These are phyloP conservation scores for Cladophialophora immunda DNA, from an alignment of 2,329 filamentous ascomycete genomes.

Conservation along the genomic window DNA sequence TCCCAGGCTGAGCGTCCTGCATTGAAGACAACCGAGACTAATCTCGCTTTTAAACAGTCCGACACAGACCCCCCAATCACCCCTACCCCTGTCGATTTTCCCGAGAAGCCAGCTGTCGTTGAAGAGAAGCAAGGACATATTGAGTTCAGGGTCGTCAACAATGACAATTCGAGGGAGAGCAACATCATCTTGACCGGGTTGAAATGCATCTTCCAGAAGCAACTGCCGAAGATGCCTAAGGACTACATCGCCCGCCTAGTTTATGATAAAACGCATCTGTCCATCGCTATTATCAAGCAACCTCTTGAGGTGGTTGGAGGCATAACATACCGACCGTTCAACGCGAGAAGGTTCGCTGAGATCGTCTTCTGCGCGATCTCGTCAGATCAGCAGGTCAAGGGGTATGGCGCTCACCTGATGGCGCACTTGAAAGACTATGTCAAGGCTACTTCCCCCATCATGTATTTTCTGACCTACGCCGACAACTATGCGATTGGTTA, in stretches of 20 bases:
- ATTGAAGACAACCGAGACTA: conserved; percentile 23
- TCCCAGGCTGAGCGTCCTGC: background rate
- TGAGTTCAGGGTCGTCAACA: conserved; percentile 97
- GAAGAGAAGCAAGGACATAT: conserved; percentile 95
- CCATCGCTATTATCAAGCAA: conserved; percentile 97
- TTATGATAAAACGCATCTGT: conserved; percentile 95
- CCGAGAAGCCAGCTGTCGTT: conserved; percentile 91
- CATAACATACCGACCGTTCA: conserved; percentile 96
- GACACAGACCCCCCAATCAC: conserved; percentile 58
- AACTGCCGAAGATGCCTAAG: conserved; percentile 98
- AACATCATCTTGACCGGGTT: conserved; percentile 93
- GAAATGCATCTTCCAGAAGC: conserved; percentile 98
- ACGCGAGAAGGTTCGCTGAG: conserved; percentile 90
- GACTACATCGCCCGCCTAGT: conserved; percentile 98
- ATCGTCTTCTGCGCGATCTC: conserved; percentile 99
- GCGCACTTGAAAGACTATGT: conserved; percentile 98
- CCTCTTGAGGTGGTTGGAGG: conserved; percentile 92
- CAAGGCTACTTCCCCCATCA: conserved; percentile 93
- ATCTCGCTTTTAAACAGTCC: conserved; percentile 25
- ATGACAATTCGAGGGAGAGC: conserved; percentile 86
- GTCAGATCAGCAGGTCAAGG: conserved; percentile 97
- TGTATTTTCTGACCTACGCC: conserved; percentile 98
- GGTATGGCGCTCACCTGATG: conserved; percentile 98
- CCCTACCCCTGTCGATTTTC: conserved; percentile 79
- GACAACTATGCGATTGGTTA: conserved; percentile 99